These are phyloP conservation scores for Puccinia sorghi DNA, from an alignment of 1,284 basidiomycete species.

Conservation along the genomic window DNA sequence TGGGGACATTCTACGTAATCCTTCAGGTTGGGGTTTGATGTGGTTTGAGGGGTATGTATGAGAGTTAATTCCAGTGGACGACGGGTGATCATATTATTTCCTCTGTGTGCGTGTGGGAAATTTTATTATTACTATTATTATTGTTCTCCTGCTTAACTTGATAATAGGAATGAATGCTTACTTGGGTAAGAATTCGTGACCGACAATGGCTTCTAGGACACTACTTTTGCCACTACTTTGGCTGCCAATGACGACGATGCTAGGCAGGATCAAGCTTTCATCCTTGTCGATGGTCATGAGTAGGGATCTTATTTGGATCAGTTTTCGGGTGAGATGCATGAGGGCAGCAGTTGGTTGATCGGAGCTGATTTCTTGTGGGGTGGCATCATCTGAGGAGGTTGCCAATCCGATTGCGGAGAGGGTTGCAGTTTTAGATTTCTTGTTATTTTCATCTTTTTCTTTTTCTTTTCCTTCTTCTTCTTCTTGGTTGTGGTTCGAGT, in stretches of 20 bases:
- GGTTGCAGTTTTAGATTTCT: not conserved
- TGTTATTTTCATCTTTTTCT: not conserved
- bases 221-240: conserved; percentile 98
- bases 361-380: not conserved
- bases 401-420: conserved; percentile 29
- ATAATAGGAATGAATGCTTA: conserved; percentile 60
- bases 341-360: conserved; percentile 59
- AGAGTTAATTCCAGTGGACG: conserved; percentile 96
- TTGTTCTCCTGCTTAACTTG: no score
- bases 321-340: conserved; percentile 88
- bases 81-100: conserved; percentile 98
- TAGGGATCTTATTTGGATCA: conserved; percentile 94
- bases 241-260: conserved; percentile 96
- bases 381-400: not conserved
- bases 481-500: conserved; percentile 7
- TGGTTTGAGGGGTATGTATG: conserved; percentile 74
- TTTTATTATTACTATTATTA: no score
- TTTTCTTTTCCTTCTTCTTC: conserved; percentile 10
- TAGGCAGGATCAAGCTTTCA: conserved; percentile 87
- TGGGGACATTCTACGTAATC: conserved; percentile 95
- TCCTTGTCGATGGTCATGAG: conserved; percentile 92
- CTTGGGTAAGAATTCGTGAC: conserved; percentile 98
- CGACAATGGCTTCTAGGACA: conserved; percentile 95
- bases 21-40: conserved; percentile 65
- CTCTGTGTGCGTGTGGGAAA: conserved; percentile 63